Percentiles rank a stretch among this genome's conserved stretches.
phyloP scores from a whole-genome alignment of 2,329 filamentous ascomycete genomes.

The Fusarium concolor region DNA sequence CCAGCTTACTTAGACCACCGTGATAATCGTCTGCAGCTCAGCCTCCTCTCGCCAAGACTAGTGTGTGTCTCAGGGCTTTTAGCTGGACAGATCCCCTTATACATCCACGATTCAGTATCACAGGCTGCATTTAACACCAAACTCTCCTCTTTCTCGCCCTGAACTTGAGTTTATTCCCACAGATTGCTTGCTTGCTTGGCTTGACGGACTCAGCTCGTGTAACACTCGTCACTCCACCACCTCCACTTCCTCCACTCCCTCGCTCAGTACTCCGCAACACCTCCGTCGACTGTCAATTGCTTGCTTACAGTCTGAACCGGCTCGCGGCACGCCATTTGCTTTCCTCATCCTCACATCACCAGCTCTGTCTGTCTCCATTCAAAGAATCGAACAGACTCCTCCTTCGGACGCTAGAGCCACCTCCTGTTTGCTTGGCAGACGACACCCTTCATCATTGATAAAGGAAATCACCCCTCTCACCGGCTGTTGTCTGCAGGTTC shows the following conservation, averaged over 20 bases:
- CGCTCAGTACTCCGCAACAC: slow-evolving; percentile 21
- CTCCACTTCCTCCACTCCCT: slow-evolving; percentile 37
- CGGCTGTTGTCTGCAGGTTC: slow-evolving; percentile 38
- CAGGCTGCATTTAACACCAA: slow-evolving; percentile 34
- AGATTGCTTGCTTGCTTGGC: slow-evolving; percentile 3
- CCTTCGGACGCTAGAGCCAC: slow-evolving; percentile 41
- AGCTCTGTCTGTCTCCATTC: slow-evolving; percentile 26
- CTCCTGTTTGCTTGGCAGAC: slow-evolving; percentile 41
- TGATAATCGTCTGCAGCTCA: slow-evolving; percentile 33
- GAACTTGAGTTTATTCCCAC: slow-evolving; percentile 4
- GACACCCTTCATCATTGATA: slow-evolving; percentile 47
- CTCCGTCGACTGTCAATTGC: slow-evolving; percentile 32
- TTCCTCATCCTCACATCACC: slow-evolving; percentile 32
- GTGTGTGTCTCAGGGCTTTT: slow-evolving; percentile 32
- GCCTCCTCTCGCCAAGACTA: slow-evolving; percentile 35
- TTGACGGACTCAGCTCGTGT: slow-evolving; percentile 40
- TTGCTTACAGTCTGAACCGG: slow-evolving; percentile 3
- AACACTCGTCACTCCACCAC: slow-evolving; percentile 28
- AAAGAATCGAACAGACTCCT: slow-evolving; percentile 20
- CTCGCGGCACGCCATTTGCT: slow-evolving; percentile 1
- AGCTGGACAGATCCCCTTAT: slow-evolving; percentile 23
- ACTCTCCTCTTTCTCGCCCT: slow-evolving; percentile 26
- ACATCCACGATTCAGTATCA: slow-evolving; percentile 15
- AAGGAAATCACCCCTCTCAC: slow-evolving; percentile 42
- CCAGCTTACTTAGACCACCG: slow-evolving; percentile 5